Evolutionary conservation across 768 basidiomycete species (phyloP).

Genomic region (Phaffia tasmanica): DNA sequence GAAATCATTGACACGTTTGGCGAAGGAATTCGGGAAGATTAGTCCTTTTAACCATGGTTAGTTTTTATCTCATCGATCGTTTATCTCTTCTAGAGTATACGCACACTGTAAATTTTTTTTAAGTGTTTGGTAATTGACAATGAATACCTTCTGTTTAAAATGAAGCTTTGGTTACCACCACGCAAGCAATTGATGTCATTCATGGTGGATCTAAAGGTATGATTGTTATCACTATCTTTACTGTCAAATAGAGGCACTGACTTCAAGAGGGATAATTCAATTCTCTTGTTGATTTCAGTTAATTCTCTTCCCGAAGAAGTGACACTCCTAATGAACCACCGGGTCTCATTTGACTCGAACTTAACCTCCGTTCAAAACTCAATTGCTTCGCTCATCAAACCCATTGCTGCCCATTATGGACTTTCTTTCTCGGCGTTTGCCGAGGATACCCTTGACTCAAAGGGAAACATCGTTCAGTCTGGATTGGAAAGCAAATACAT

Average conservation of each 20-base stretch:
- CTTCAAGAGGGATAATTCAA: not conserved
- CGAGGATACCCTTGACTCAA: not conserved
- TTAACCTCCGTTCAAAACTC: slow-evolving; percentile 7
- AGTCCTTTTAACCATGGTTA: slow-evolving; percentile 13
- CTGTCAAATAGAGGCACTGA: not conserved
- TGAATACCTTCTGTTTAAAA: not conserved
- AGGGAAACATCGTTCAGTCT: not conserved
- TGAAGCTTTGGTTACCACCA: slow-evolving; percentile 32
- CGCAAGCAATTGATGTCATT: slow-evolving; percentile 35
- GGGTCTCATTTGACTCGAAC: slow-evolving; percentile 18
- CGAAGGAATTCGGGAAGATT: slow-evolving; percentile 25
- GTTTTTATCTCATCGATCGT: not conserved
- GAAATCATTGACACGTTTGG: slow-evolving; percentile 29
- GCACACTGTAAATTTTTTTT: not conserved
- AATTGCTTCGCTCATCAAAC: slow-evolving; percentile 12
- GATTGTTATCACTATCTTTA: not conserved
- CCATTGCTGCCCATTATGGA: slow-evolving; percentile 15
- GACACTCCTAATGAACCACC: slow-evolving; percentile 22
- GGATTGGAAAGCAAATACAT: slow-evolving; percentile 6
- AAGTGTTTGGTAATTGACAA: not conserved
- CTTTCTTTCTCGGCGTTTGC: slow-evolving; percentile 8
- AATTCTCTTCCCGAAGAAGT: slow-evolving; percentile 25
- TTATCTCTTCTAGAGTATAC: not conserved
- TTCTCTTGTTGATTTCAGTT: not conserved
- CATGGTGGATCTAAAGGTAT: slow-evolving; percentile 33